Base-by-base conservation (phyloP, 768 basidiomycete genomes). In the Cantharellus anzutake region DNA sequence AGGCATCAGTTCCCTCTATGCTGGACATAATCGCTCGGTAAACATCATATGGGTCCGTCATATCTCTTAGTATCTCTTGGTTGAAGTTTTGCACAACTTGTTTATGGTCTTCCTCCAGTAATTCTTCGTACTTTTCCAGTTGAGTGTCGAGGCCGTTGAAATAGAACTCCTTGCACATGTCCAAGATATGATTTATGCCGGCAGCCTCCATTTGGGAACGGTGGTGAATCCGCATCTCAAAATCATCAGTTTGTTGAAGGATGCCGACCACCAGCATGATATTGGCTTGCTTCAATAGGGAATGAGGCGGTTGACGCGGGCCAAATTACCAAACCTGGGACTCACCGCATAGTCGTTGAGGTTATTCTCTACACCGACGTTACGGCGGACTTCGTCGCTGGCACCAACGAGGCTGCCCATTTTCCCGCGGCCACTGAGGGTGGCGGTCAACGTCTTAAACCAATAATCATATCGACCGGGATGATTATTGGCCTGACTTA, bases 321-420 rank as follows among this genome's bases (percentile, higher is more conserved):
- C n/a, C 37, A 38, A 3, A 42, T 66, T 63, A 29, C 29, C 44
- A 29, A 29, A 11, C 44, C 66, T 71, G 64, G 42, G 38, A 73
- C 84, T 65, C 65, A 93, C 91, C 68, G 87, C 85, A 65, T 93
- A 94, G 57, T 94, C 91, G 62, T 83, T 84, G 62, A 93, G 69
- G 51, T 79, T 78, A 48, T 75, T 79, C 61, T 86, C 83, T 20
- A 80, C 68, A 44, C 83, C 80, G 52, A 78, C 79, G 61, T 76
- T 73, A 60, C 79, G 81, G 69, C 78, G 78, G 59, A 93, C 79
- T 64, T 97, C 92, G 11, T 93, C 88, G 65, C 92, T 94, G 34
- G 91, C 90, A 0, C 96, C 96, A 4, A 99, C 94, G 44, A 87
- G 70, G 68, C 87, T 96, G 1, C 94, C 94, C 89, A 97, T 92